Evolutionary conservation across 169 alveolate genomes (phyloP), one percentile per base, ranked within the genome.

Genomic region (Cryptosporidium parvum): DNA sequence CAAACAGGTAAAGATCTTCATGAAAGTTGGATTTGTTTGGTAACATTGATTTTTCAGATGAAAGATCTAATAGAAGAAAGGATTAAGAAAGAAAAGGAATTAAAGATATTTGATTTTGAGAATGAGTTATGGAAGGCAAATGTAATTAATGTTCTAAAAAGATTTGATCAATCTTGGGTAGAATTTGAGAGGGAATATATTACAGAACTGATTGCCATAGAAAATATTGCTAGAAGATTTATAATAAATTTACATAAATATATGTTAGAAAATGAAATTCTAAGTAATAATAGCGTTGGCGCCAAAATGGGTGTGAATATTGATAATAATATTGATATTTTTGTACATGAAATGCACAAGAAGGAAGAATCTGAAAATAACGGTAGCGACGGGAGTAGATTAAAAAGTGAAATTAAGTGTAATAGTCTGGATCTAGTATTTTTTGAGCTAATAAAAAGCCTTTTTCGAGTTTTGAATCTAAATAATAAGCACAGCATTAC

Each of bases 161-260:
- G 37, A 31, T 80, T 80, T 31, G 89, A 80, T 31, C 31, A 80
- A 61, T 80, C 51, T 31, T 80, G 89, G 89, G 65, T 65, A 5
- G 39, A n/a, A 37, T 80, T 80, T 21, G 89, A 80, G 56, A 56
- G 31, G 39, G 35, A 45, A 44, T 80, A 80, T 48, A 80, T 80
- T 21, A 65, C 52, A 12, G 75, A 80, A 29, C 56, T 80, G 31
- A 80, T 80, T 80, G 37, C 73, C 10, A 80, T 80, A 6, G 89
- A 80, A 42, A 80, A 18, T 21, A 48, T 80, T 61, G 73, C 89
- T 12, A 59, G 89, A 45, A 59, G 89, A 59, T 80, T 80, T 44
- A 39, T 80, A n/a, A 9, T 80, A 29, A 65, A 80, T 48, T 37
- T 80, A 18, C 33, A 65, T 10, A 65, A 80, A 10, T 56, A 62